phyloP scores from a whole-genome alignment of 1,284 basidiomycete genomes.

The Tylopilus orsonianus region DNA sequence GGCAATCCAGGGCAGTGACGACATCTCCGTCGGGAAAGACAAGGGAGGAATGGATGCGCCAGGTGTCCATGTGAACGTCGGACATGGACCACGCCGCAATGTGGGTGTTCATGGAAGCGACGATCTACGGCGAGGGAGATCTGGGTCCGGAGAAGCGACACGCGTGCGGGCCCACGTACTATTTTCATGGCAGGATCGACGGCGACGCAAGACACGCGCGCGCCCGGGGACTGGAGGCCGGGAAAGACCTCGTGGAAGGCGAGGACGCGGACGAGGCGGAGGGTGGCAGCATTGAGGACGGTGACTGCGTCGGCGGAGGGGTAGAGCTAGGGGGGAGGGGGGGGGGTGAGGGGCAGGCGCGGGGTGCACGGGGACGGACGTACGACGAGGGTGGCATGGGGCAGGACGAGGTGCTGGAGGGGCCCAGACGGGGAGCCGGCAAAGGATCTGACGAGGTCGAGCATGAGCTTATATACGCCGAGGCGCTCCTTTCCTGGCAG shows the following conservation, averaged over 20 bases:
- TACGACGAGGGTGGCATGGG: conserved; percentile 57
- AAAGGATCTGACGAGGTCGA: conserved; percentile 57
- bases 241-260: conserved; percentile 79
- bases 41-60: conserved; percentile 80
- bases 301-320: conserved; percentile 67
- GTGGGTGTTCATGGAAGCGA: conserved; percentile 63
- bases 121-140: conserved; percentile 48
- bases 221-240: conserved; percentile 42
- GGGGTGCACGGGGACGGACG: conserved; percentile 26
- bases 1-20: conserved; percentile 66
- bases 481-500: conserved; percentile 6
- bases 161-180: conserved; percentile 43
- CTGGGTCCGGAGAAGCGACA: neutral
- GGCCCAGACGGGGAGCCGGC: conserved; percentile 56
- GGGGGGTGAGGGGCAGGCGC: neutral
- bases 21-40: conserved; percentile 51
- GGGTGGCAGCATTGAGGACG: conserved; percentile 62
- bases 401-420: conserved; percentile 57
- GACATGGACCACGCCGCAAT: conserved; percentile 76
- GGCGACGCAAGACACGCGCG: conserved; percentile 57
- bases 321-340: conserved; percentile 51
- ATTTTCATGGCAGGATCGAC: conserved; percentile 77
- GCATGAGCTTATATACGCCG: conserved; percentile 41
- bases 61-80: conserved; percentile 55
- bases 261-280: conserved; percentile 63